phyloP scores from a whole-genome alignment of 2,329 filamentous ascomycete species.

The Curvularia eragrostidis region DNA sequence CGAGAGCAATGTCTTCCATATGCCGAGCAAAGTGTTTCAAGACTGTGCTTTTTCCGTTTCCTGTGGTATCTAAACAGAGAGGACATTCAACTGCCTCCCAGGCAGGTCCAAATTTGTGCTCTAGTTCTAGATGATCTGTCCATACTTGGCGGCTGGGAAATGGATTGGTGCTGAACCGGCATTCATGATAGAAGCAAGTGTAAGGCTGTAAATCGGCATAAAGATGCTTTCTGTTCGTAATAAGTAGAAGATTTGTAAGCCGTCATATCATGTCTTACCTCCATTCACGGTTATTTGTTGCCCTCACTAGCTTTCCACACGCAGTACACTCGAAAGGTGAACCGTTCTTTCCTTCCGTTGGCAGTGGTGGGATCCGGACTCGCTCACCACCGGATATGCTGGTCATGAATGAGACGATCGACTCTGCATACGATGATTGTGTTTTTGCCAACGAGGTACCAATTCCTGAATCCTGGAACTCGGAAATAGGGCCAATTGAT shows the following conservation, averaged over 20 bases:
- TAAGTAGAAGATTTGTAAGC: background rate
- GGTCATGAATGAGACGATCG: constrained; percentile 25
- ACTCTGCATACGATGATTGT: constrained; percentile 23
- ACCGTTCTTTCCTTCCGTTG: constrained; percentile 26
- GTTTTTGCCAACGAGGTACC: constrained; percentile 25
- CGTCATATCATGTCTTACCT: constrained; percentile 19
- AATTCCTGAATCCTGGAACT: constrained; percentile 33
- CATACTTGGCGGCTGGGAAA: constrained; percentile 25
- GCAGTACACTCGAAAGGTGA: constrained; percentile 29
- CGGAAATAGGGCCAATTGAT: constrained; percentile 16
- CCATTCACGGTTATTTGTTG: constrained; percentile 27
- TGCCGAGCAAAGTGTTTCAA: constrained; percentile 30
- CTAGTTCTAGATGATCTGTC: constrained; percentile 26
- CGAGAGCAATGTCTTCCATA: constrained; percentile 35
- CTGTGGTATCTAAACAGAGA: constrained; percentile 25
- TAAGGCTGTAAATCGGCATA: constrained; percentile 33
- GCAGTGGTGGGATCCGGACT: constrained; percentile 25
- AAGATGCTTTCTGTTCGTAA: constrained; percentile 28
- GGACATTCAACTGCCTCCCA: constrained; percentile 27
- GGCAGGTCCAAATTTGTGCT: constrained; percentile 24
- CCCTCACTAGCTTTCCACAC: constrained; percentile 23
- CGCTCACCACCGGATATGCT: constrained; percentile 20
- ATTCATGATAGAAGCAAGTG: constrained; percentile 25
- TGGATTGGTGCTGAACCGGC: constrained; percentile 17
- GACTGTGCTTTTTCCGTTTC: constrained; percentile 18